phyloP scores from a whole-genome alignment of 1,284 basidiomycete species.

The Rhodotorula sp. region DNA sequence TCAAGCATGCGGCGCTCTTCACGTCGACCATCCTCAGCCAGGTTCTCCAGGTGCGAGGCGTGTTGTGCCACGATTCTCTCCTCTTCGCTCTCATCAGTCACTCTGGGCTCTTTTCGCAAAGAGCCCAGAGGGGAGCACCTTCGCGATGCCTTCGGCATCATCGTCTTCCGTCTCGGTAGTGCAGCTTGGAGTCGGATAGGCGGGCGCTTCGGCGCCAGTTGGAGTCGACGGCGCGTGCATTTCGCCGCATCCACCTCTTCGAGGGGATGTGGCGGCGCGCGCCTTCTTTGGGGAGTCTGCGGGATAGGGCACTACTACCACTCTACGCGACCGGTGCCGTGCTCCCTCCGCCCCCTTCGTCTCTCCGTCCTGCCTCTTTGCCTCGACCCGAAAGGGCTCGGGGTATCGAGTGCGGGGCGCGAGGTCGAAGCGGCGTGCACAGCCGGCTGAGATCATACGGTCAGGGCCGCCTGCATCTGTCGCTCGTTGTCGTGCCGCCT shows the following conservation, averaged over 20 bases:
- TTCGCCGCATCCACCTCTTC: too few relatives aligned
- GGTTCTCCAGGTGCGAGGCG: constrained; percentile 58
- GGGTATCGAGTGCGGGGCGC: too few relatives aligned
- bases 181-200: too few relatives aligned
- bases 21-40: constrained; percentile 75
- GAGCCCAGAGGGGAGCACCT: not conserved
- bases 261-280: too few relatives aligned
- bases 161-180: too few relatives aligned
- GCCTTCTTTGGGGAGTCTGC: too few relatives aligned
- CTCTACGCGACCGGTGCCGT: not conserved
- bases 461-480: constrained; percentile 9
- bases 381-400: too few relatives aligned
- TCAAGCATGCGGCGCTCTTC: constrained; percentile 78
- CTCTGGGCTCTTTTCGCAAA: too few relatives aligned
- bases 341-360: not conserved
- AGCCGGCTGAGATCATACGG: constrained; percentile 31
- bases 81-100: not conserved
- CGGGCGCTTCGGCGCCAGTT: too few relatives aligned
- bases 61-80: not conserved
- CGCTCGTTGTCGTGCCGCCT: not conserved
- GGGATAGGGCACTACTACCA: not conserved
- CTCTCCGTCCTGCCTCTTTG: not conserved
- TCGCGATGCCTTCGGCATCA: not conserved
- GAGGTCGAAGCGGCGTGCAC: not conserved
- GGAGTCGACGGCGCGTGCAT: too few relatives aligned